Conservation (phyloP, 2,329 filamentous ascomycete genomes). For the Rasamsonia emersonii region DNA sequence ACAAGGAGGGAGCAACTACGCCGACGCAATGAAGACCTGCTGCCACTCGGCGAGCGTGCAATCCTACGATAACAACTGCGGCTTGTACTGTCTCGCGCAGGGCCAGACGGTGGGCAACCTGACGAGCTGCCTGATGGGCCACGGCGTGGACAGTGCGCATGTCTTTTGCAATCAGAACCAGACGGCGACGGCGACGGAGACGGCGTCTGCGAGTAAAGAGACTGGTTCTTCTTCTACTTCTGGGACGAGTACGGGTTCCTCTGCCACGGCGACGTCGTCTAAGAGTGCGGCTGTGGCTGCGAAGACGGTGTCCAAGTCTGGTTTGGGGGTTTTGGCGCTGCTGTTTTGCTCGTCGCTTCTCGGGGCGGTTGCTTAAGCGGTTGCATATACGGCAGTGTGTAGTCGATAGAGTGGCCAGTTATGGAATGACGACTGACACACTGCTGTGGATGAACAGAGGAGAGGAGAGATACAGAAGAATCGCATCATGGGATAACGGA, state of each 20-base stretch:
- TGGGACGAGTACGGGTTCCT: slow-evolving; percentile 7
- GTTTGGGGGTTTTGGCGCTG: slow-evolving; percentile 23
- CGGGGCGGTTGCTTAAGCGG: slow-evolving; percentile 22
- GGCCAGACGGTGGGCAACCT: slow-evolving; percentile 30
- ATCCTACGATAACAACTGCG: slow-evolving; percentile 41
- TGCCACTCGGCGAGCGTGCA: slow-evolving; percentile 38
- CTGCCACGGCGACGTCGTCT: slow-evolving; percentile 11
- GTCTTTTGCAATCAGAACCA: slow-evolving; percentile 39
- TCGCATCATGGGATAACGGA: too few species aligned
- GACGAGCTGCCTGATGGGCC: slow-evolving; percentile 30
- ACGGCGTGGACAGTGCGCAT: slow-evolving; percentile 28
- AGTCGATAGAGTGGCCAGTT: too few species aligned
- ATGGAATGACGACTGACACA: too few species aligned
- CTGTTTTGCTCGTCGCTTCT: slow-evolving; percentile 22
- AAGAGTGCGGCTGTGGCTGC: slow-evolving; percentile 12
- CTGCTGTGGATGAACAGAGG: too few species aligned
- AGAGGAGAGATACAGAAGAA: too few species aligned
- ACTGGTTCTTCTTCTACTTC: slow-evolving; percentile 2
- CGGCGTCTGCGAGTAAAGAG: not conserved
- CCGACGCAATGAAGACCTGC: slow-evolving; percentile 38
- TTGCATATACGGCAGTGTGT: too few species aligned
- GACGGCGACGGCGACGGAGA: slow-evolving; percentile 32
- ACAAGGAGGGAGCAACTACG: slow-evolving; percentile 27
- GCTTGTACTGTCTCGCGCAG: slow-evolving; percentile 42
- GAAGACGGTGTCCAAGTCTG: slow-evolving; percentile 19